These are phyloP conservation scores for Rhododendron williamsianum DNA, from an alignment of 148 eudicot species.

Conservation along the genomic window DNA sequence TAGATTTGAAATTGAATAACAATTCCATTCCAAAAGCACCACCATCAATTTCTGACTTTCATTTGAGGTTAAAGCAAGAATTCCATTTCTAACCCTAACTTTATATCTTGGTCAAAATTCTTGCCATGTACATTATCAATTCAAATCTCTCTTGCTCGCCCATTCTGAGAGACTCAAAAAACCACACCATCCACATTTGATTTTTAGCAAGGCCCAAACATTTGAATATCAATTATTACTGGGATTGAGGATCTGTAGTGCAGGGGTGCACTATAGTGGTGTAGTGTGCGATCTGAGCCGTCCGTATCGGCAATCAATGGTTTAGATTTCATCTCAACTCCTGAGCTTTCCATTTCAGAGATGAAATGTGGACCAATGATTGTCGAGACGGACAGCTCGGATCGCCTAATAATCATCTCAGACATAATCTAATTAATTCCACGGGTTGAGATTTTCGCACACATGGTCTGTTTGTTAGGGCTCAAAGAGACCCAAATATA, in stretches of 20 bases:
- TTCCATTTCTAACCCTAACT: not conserved
- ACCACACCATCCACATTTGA: not conserved
- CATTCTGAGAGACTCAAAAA: not conserved
- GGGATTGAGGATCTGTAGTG: not conserved
- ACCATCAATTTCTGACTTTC: not conserved
- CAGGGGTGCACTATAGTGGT: too few species aligned
- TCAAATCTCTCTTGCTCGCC: not conserved
- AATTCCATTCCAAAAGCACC: not conserved
- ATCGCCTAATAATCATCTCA: not conserved
- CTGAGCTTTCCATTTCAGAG: too few species aligned
- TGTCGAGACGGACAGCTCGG: not conserved
- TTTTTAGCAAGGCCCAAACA: not conserved
- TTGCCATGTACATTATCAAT: not conserved
- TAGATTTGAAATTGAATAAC: conserved; percentile 8
- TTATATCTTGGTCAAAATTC: not conserved
- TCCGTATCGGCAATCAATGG: too few species aligned
- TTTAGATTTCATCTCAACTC: too few species aligned
- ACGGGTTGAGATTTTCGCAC: not conserved
- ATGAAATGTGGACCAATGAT: not conserved
- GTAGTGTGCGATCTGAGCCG: not conserved
- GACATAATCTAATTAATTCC: too few species aligned
- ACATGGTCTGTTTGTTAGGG: too few species aligned
- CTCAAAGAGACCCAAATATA: too few species aligned
- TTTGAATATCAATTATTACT: not conserved
- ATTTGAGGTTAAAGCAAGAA: not conserved